Conservation (phyloP, 805 yeast species). For the Zygotorulaspora florentina region DNA sequence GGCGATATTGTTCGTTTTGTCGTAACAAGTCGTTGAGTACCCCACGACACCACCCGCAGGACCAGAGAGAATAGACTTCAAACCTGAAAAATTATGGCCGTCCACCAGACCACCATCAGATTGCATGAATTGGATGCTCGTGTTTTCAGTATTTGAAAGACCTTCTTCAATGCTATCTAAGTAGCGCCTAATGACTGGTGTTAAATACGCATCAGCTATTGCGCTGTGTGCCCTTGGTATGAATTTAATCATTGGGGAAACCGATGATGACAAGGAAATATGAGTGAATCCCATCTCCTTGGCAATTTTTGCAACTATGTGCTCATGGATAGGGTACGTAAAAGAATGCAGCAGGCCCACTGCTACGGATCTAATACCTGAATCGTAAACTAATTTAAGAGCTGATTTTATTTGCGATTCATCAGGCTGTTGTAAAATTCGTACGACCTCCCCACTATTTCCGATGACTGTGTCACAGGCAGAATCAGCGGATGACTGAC, state of each 20-base stretch:
- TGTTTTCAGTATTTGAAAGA: constrained; percentile 44
- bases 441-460: constrained; percentile 61
- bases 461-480: constrained; percentile 44
- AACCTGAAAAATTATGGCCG: constrained; percentile 77
- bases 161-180: constrained; percentile 59
- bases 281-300: constrained; percentile 59
- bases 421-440: constrained; percentile 52
- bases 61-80: constrained; percentile 84
- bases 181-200: constrained; percentile 70
- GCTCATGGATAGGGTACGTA: constrained; percentile 67
- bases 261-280: constrained; percentile 60
- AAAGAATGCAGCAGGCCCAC: constrained; percentile 69
- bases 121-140: constrained; percentile 79
- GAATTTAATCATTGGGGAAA: constrained; percentile 74
- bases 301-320: constrained; percentile 56
- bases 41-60: constrained; percentile 99
- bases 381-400: constrained; percentile 43
- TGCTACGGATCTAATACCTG: constrained; percentile 67
- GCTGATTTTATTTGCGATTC: constrained; percentile 38
- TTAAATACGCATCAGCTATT: constrained; percentile 74
- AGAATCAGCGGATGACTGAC: constrained; percentile 13
- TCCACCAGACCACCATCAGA: constrained; percentile 93
- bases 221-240: constrained; percentile 73
- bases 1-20: constrained; percentile 49
- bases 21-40: constrained; percentile 74